phyloP scores from a whole-genome alignment of 148 eudicot species.

The Rhododendron ferrugineum region DNA sequence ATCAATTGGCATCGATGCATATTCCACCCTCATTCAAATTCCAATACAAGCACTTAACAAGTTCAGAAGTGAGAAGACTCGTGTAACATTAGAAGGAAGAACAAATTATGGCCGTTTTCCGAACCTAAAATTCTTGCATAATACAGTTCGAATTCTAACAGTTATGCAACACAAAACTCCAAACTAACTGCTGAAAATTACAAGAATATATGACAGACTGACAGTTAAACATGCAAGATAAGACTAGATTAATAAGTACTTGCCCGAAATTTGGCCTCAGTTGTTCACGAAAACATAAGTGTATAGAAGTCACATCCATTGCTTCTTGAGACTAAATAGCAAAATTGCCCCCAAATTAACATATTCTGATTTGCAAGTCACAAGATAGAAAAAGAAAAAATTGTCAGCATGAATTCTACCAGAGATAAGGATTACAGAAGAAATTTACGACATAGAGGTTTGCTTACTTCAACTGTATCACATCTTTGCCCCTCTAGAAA shows the following conservation, averaged over 20 bases:
- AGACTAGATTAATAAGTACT: neutral
- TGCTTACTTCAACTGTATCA: conserved; percentile 27
- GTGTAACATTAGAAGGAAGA: neutral
- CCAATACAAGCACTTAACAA: neutral
- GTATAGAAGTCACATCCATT: neutral
- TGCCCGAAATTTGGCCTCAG: neutral
- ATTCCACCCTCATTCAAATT: neutral
- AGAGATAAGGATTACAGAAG: neutral
- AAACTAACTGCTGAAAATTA: neutral
- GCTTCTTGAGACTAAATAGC: neutral
- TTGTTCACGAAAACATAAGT: neutral
- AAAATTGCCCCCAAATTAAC: neutral
- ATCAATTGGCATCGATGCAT: neutral
- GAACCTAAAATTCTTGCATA: neutral
- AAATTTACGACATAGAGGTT: neutral
- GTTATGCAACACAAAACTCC: neutral
- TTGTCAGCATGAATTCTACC: neutral
- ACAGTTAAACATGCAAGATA: neutral
- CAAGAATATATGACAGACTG: neutral
- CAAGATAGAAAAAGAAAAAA: neutral
- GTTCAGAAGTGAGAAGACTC: neutral
- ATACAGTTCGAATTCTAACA: neutral
- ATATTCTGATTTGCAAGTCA: neutral
- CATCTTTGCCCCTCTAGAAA: conserved; percentile 87
- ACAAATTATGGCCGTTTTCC: neutral